Evolutionary conservation across 2,329 filamentous ascomycete species (phyloP).

Genomic region (Acrocalymma vagum): DNA sequence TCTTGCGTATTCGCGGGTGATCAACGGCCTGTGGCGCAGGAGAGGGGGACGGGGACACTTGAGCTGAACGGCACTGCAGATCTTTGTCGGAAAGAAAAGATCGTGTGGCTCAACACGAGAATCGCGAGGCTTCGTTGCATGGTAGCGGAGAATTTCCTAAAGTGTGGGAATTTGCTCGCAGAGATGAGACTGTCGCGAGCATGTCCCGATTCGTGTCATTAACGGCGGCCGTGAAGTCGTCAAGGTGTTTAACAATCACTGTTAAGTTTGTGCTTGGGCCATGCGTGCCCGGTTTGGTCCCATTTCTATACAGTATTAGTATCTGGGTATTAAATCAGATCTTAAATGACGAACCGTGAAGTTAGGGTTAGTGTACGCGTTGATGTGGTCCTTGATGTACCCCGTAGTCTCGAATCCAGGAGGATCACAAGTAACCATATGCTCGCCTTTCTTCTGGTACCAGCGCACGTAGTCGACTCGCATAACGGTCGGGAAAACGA

Average conservation of each 20-base stretch:
- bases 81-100: too few species aligned
- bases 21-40: too few species aligned
- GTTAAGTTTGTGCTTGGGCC: constrained; percentile 56
- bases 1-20: too few species aligned
- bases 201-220: too few species aligned
- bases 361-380: constrained; percentile 61
- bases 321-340: not conserved
- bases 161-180: too few species aligned
- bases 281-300: constrained; percentile 42
- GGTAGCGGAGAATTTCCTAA: too few species aligned
- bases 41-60: too few species aligned
- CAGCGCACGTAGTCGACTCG: constrained; percentile 64
- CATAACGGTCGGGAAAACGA: constrained; percentile 62
- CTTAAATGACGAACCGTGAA: constrained; percentile 52
- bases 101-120: too few species aligned
- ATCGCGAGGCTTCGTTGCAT: too few species aligned
- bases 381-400: constrained; percentile 58
- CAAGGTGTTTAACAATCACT: constrained; percentile 48
- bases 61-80: too few species aligned
- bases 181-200: too few species aligned
- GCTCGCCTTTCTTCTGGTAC: constrained; percentile 60
- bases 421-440: constrained; percentile 63
- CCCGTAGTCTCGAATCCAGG: constrained; percentile 61
- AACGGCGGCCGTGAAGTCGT: too few species aligned
- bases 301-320: constrained; percentile 32